Percentiles rank a stretch among this genome's conserved stretches.
phyloP scores from a whole-genome alignment of 768 basidiomycete species.

The Pisolithus marmoratus region DNA sequence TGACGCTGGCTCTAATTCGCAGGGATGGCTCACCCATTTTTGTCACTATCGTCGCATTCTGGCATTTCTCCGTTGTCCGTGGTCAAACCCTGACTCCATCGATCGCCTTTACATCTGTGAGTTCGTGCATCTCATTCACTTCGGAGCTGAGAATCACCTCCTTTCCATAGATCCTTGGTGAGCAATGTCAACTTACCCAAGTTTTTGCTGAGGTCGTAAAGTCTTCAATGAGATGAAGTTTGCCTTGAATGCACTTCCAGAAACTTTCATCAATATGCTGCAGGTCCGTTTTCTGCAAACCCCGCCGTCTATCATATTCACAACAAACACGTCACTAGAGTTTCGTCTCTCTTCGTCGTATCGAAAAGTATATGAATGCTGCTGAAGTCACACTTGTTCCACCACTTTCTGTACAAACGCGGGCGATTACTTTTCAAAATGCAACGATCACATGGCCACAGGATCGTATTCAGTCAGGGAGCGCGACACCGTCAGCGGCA shows the following conservation, averaged over 20 bases:
- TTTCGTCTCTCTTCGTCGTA: constrained; percentile 80
- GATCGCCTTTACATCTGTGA: constrained; percentile 71
- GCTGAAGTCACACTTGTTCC: constrained; percentile 65
- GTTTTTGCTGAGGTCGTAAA: constrained; percentile 17
- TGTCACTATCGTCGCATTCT: constrained; percentile 58
- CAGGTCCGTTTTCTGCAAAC: constrained; percentile 42
- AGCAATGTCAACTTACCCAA: constrained; percentile 2
- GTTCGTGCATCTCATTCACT: constrained; percentile 14
- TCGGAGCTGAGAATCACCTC: background rate
- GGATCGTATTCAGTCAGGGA: constrained; percentile 50
- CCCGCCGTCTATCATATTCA: background rate
- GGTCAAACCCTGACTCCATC: constrained; percentile 70
- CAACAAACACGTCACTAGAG: constrained; percentile 34
- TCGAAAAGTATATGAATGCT: constrained; percentile 80
- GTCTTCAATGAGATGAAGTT: constrained; percentile 89
- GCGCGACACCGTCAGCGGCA: constrained; percentile 45
- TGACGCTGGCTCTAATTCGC: background rate
- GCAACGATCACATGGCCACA: constrained; percentile 91
- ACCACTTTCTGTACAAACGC: constrained; percentile 50
- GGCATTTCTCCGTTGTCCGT: constrained; percentile 71
- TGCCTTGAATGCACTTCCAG: constrained; percentile 81
- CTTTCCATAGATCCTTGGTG: constrained; percentile 36
- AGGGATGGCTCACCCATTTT: constrained; percentile 48
- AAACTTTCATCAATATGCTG: constrained; percentile 85
- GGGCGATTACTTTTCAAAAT: constrained; percentile 67